A percentile compares a stretch with the other conserved stretches of the same genome.
These are phyloP conservation scores for Phytopythium delawarense DNA, from an alignment of 352 stramenopile species.

Conservation along the genomic window DNA sequence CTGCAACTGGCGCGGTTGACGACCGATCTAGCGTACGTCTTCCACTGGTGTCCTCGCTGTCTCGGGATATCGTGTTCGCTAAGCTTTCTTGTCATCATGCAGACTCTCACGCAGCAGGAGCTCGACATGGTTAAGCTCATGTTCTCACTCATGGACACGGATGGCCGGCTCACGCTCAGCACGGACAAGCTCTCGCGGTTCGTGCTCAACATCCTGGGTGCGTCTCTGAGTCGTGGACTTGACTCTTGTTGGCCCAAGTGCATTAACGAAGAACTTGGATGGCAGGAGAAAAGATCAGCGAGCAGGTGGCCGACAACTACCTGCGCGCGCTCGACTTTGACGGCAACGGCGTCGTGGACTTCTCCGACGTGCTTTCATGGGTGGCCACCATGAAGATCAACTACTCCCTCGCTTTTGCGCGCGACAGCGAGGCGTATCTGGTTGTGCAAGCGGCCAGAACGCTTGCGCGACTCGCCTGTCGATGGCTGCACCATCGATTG, in stretches of 20 bases:
- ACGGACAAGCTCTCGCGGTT: constrained; percentile 56
- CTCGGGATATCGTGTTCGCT: background rate
- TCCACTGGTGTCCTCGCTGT: background rate
- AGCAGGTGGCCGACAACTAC: constrained; percentile 47
- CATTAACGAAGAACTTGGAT: background rate
- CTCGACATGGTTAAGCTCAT: constrained; percentile 78
- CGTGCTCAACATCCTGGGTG: constrained; percentile 73
- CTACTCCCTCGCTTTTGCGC: background rate
- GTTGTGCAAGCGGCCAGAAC: background rate
- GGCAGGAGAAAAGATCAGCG: constrained; percentile 54
- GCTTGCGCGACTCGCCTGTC: background rate
- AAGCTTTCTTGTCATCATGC: background rate
- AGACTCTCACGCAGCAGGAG: constrained; percentile 56
- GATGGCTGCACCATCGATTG: background rate
- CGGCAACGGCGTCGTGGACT: constrained; percentile 65
- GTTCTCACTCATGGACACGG: constrained; percentile 78
- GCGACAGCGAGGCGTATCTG: background rate
- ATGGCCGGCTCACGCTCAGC: constrained; percentile 62
- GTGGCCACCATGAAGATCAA: constrained; percentile 62
- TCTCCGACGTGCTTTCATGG: constrained; percentile 75
- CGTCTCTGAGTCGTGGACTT: background rate
- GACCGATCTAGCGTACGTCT: constrained; percentile 31
- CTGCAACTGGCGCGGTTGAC: constrained; percentile 7
- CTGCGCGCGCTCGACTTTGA: constrained; percentile 73
- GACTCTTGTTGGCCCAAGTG: background rate